Conservation (phyloP, 129 eudicot genomes). For the Cynara cardunculus region DNA sequence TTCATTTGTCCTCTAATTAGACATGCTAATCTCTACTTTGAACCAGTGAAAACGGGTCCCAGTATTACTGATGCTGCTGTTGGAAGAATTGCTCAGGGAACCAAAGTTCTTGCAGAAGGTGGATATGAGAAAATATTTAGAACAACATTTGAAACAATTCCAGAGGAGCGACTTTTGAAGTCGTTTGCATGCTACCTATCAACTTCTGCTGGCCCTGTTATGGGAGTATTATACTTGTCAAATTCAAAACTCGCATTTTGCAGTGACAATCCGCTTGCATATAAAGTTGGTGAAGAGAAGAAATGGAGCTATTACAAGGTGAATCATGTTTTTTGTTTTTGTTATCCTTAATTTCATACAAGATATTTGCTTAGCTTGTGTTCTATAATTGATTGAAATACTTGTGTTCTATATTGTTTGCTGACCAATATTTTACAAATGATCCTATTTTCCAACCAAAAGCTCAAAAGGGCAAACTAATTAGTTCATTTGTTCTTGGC, state of each 20-base stretch:
- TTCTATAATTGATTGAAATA: neutral
- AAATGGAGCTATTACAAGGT: constrained; percentile 69
- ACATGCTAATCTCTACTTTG: neutral
- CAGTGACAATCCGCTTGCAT: constrained; percentile 59
- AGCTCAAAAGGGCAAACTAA: neutral
- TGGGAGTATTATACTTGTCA: constrained; percentile 54
- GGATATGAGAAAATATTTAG: constrained; percentile 65
- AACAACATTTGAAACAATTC: constrained; percentile 49
- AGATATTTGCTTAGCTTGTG: neutral
- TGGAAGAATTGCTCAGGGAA: constrained; percentile 59
- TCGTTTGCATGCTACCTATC: constrained; percentile 60
- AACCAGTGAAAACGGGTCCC: constrained; percentile 61
- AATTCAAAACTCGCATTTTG: constrained; percentile 63
- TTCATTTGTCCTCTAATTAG: neutral
- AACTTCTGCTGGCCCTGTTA: constrained; percentile 63
- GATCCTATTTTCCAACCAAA: neutral
- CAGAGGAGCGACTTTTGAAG: constrained; percentile 50
- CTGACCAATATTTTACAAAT: neutral
- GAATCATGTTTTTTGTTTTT: neutral
- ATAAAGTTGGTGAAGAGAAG: constrained; percentile 47
- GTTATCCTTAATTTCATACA: neutral
- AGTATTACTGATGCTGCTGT: constrained; percentile 58
- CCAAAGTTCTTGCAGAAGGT: constrained; percentile 66
- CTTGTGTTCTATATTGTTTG: neutral
- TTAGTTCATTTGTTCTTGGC: neutral